Base-by-base conservation (phyloP, 2,329 filamentous ascomycete genomes). In the Fusarium secorum region DNA sequence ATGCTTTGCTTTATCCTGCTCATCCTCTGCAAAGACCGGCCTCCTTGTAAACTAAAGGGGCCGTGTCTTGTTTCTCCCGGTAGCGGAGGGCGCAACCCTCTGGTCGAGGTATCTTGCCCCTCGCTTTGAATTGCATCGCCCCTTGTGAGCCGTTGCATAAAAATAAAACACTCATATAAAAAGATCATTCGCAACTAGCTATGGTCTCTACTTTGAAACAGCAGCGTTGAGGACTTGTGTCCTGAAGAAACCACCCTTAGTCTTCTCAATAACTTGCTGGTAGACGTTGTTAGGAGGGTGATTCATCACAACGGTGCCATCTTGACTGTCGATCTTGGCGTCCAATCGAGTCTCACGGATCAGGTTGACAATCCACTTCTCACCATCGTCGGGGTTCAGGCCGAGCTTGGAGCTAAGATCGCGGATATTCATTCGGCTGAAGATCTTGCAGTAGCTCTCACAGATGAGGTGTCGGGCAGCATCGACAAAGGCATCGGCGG, bases 351-450 rank as follows among this genome's bases (percentile, higher is more conserved):
- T 99, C 84, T 99, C 96, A 72, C 96, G 92, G 84, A 99, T 99
- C 72, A 99, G 88, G 86, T 99, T 99, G 77, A 99, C 96, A 79
- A 99, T 99, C 96, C 96, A 99, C 87, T 99, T 99, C 90, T 99
- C 96, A 78, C 96, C 96, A 79, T 98, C 96, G 79, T 97, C 94
- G 77, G 95, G 91, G 80, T 92, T 94, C 73, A 99, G 88, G 73
- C 95, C 96, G 66, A 99, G 90, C 81, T 96, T 93, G 71, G 90
- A 92, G 73, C 94, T 97, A 65, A 99, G 89, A 77, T 98, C 96
- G 88, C 95, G 94, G 82, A 99, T 98, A 82, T 98, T 95, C 81
- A 99, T 99, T 77, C 95, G 89, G 80, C 97, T 94, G 83, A 98
- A 97, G 81, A 99, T 99, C 89, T 98, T 98, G 93, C 96, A 99